Evolutionary conservation across 306 rosid genomes (phyloP).

Genomic region (Citrullus amarus): DNA sequence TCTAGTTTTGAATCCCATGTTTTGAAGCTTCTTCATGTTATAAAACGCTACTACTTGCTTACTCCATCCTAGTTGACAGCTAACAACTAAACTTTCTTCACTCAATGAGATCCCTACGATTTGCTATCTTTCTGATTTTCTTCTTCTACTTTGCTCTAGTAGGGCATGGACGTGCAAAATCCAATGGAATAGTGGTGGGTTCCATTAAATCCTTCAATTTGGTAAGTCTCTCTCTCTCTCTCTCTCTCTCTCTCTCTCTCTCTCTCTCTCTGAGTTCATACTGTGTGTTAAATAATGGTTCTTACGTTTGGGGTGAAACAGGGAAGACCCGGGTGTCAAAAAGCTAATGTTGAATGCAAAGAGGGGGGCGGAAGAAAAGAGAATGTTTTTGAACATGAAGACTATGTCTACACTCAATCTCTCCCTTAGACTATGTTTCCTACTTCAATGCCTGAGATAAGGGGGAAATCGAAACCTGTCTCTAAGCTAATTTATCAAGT

Average conservation of each 20-base stretch:
- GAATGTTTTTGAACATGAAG: conserved; percentile 41
- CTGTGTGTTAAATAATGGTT: neutral
- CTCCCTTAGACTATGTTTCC: conserved; percentile 23
- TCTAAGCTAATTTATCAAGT: neutral
- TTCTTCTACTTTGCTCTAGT: conserved; percentile 18
- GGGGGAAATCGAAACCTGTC: neutral
- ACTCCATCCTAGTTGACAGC: neutral
- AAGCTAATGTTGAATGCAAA: conserved; percentile 25
- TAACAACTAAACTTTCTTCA: conserved; percentile 4
- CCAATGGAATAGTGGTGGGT: conserved; percentile 16
- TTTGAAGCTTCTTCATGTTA: neutral
- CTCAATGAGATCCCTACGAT: conserved; percentile 33
- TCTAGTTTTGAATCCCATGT: conserved; percentile 7
- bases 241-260: neutral
- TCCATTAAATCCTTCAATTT: conserved; percentile 16
- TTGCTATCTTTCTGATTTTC: conserved; percentile 22
- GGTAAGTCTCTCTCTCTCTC: conserved; percentile 21
- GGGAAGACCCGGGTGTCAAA: conserved; percentile 27
- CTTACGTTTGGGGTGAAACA: conserved; percentile 13
- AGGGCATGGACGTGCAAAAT: conserved; percentile 21
- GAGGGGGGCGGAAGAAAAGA: conserved; percentile 22
- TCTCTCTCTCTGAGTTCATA: neutral
- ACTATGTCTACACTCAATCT: conserved; percentile 53
- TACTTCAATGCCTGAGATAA: neutral
- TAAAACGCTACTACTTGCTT: neutral